Evolutionary conservation across 352 stramenopile genomes (phyloP).

Genomic region (Phytopythium kandeliae): DNA sequence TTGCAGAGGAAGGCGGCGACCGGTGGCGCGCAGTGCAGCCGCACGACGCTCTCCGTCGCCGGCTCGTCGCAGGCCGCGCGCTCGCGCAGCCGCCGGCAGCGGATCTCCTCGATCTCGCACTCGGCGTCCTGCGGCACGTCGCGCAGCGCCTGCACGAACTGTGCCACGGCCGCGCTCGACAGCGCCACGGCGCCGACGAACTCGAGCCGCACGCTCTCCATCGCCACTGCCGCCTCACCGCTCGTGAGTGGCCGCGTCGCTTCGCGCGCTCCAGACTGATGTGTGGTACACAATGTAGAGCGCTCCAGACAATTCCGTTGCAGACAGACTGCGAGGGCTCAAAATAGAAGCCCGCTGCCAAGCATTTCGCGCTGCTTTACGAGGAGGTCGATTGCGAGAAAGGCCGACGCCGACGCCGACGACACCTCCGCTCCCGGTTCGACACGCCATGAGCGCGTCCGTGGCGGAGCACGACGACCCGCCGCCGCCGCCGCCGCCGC

Average conservation of each 20-base stretch:
- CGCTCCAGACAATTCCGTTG: not conserved
- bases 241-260: no score
- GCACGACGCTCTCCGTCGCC: conserved; percentile 8
- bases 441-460: conserved; percentile 1
- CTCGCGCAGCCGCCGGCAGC: conserved; percentile 7
- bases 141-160: conserved; percentile 43
- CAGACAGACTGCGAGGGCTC: no score
- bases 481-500: not conserved
- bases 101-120: conserved; percentile 46
- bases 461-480: not conserved
- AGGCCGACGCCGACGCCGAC: not conserved
- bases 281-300: not conserved
- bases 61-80: not conserved
- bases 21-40: conserved; percentile 34
- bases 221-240: conserved; percentile 4
- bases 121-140: conserved; percentile 34
- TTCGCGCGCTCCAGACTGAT: not conserved
- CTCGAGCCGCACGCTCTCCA: conserved; percentile 48
- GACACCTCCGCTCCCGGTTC: not conserved
- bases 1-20: conserved; percentile 59
- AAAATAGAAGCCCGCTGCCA: not conserved
- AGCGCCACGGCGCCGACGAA: conserved; percentile 29
- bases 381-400: not conserved
- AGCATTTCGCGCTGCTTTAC: not conserved
- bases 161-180: conserved; percentile 22